Evolutionary conservation across 495 filamentous ascomycete species (phyloP).

Genomic region (Staphylotrichum tortipilum): DNA sequence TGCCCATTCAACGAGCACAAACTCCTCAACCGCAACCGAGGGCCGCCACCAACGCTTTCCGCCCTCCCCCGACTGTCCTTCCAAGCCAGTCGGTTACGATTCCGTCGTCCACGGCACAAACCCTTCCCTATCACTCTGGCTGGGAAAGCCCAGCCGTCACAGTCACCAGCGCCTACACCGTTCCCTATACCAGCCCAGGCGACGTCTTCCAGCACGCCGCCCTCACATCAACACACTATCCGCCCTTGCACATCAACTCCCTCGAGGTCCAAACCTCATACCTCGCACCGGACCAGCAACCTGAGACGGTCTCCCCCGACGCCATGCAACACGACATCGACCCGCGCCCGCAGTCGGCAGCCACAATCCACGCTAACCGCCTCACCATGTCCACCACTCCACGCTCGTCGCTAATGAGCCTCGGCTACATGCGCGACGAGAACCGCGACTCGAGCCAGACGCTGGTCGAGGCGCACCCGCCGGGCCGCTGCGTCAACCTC

Average conservation of each 20-base stretch:
- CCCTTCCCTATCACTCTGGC: constrained; percentile 5
- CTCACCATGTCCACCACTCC: constrained; percentile 14
- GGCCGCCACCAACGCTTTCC: not conserved
- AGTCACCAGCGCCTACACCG: constrained; percentile 10
- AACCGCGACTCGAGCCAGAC: constrained; percentile 26
- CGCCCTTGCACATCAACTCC: constrained; percentile 2
- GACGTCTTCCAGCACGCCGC: constrained; percentile 11
- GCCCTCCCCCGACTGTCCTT: constrained; percentile 1
- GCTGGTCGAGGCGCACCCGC: constrained; percentile 22
- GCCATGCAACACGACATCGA: constrained; percentile 10
- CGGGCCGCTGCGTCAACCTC: constrained; percentile 16
- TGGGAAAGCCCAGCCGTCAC: constrained; percentile 12
- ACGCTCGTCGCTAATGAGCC: constrained; percentile 15
- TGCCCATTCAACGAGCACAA: constrained; percentile 15
- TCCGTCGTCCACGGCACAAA: not conserved
- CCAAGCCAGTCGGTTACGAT: constrained; percentile 10
- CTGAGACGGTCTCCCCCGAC: not conserved
- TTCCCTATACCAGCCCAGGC: constrained; percentile 12
- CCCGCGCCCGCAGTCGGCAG: constrained; percentile 4
- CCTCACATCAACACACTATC: constrained; percentile 11
- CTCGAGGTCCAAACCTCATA: constrained; percentile 9
- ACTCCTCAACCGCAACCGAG: constrained; percentile 10
- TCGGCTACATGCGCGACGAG: constrained; percentile 20
- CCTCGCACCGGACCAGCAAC: constrained; percentile 1
- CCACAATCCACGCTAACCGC: constrained; percentile 11